Evolutionary conservation across 192 early-diverging fungal genomes (phyloP).

Genomic region (Linnemannia exigua): DNA sequence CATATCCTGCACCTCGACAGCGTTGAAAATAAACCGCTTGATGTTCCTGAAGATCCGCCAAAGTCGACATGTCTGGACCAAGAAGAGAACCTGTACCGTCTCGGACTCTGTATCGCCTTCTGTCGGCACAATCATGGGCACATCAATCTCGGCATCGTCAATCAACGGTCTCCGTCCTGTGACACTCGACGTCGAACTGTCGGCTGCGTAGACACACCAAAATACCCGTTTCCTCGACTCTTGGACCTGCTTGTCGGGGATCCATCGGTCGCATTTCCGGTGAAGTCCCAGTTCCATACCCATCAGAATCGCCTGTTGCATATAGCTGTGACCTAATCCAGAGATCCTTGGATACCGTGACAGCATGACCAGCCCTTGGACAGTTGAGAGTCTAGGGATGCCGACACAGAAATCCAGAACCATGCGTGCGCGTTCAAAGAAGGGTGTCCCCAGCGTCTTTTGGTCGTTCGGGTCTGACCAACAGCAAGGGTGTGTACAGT

Average conservation of each 20-base stretch:
- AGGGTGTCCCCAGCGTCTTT: conserved; percentile 47
- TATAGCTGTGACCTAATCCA: conserved; percentile 42
- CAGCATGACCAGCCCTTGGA: conserved; percentile 51
- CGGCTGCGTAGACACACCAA: conserved; percentile 52
- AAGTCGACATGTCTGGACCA: conserved; percentile 34
- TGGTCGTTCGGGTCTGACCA: conserved; percentile 27
- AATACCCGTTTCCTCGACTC: conserved; percentile 44
- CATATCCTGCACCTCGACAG: conserved; percentile 46
- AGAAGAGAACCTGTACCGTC: conserved; percentile 25
- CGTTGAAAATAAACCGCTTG: conserved; percentile 53
- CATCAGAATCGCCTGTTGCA: conserved; percentile 49
- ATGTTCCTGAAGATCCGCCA: conserved; percentile 54
- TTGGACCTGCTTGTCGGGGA: conserved; percentile 48
- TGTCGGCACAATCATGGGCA: conserved; percentile 9
- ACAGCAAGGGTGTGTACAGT: conserved; percentile 41
- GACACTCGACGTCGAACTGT: conserved; percentile 39
- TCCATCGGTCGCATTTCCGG: conserved; percentile 54
- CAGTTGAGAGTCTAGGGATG: conserved; percentile 47
- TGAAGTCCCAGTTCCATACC: conserved; percentile 44
- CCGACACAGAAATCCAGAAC: conserved; percentile 54
- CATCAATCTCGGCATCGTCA: conserved; percentile 53
- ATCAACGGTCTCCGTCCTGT: conserved; percentile 47
- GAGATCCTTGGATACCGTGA: conserved; percentile 51
- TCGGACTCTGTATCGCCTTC: conserved; percentile 28
- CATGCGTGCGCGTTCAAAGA: conserved; percentile 52